Evolutionary conservation across 2,329 filamentous ascomycete species (phyloP).

Genomic region (Cytospora paraplurivora): DNA sequence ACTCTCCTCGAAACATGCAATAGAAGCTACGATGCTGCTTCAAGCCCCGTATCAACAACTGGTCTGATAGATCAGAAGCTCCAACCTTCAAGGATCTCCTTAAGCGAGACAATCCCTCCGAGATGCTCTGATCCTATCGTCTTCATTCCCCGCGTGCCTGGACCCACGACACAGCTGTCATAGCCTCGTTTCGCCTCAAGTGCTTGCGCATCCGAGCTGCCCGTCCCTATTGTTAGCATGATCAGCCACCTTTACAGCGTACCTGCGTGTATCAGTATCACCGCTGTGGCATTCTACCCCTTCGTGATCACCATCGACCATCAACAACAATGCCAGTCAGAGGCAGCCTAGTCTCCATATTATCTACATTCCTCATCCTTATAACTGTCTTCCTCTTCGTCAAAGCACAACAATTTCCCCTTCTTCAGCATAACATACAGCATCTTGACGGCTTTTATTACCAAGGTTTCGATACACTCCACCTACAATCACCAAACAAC

Average conservation of each 20-base stretch:
- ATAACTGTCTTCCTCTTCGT: constrained; percentile 22
- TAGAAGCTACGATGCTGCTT: neutral
- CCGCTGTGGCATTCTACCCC: neutral
- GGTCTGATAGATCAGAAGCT: neutral
- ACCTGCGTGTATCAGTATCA: constrained; percentile 13
- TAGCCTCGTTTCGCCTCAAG: constrained; percentile 11
- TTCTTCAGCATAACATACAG: constrained; percentile 21
- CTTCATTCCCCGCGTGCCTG: constrained; percentile 1
- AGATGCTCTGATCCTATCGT: constrained; percentile 10
- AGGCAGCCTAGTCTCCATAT: constrained; percentile 23
- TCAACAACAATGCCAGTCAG: constrained; percentile 19
- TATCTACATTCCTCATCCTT: constrained; percentile 13
- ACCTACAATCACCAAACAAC: constrained; percentile 29
- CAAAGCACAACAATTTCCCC: constrained; percentile 15
- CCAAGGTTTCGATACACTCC: constrained; percentile 14
- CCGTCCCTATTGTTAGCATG: constrained; percentile 8
- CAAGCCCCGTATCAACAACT: neutral
- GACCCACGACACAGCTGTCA: constrained; percentile 13
- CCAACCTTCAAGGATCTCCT: neutral
- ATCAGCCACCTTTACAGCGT: constrained; percentile 6
- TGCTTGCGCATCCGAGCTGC: constrained; percentile 9
- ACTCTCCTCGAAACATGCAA: neutral
- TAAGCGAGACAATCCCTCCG: neutral
- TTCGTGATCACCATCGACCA: neutral
- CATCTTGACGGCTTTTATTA: constrained; percentile 17